Conservation (phyloP, 768 basidiomycete species). For the Lactifluus echinatus region DNA sequence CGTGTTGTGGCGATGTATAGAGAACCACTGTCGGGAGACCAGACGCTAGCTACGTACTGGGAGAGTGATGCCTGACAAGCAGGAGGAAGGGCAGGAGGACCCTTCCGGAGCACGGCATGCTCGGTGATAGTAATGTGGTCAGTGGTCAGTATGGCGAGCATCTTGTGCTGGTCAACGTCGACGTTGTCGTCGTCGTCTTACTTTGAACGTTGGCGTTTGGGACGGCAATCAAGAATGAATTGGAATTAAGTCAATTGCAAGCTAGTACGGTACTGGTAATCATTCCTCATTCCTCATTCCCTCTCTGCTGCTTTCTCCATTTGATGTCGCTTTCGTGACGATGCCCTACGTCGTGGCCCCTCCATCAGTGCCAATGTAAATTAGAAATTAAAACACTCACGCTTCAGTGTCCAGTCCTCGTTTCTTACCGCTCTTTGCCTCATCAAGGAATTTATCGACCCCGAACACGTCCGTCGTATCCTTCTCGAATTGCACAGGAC, state of each 20-base stretch:
- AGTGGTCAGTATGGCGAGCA: conserved; percentile 49
- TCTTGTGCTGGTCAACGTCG: conserved; percentile 20
- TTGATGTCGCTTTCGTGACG: conserved; percentile 62
- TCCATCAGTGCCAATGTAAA: background rate
- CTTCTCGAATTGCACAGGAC: conserved; percentile 98
- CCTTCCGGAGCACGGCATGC: conserved; percentile 37
- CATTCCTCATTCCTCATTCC: too few species aligned
- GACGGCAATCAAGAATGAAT: too few species aligned
- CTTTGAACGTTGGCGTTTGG: background rate
- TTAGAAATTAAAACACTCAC: conserved; percentile 32
- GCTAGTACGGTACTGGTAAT: background rate
- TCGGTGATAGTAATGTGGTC: conserved; percentile 43
- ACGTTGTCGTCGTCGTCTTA: background rate
- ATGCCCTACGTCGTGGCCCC: conserved; percentile 32
- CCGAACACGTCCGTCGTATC: conserved; percentile 96
- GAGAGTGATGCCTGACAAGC: conserved; percentile 20
- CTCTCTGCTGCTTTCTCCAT: conserved; percentile 50
- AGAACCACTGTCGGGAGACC: conserved; percentile 48
- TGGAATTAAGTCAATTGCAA: background rate
- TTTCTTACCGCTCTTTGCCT: conserved; percentile 93
- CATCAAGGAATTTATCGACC: conserved; percentile 92
- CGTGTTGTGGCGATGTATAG: conserved; percentile 46
- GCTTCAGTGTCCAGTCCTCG: conserved; percentile 72
- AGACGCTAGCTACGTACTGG: conserved; percentile 38
- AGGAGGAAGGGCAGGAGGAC: conserved; percentile 33